Evolutionary conservation across 2,329 filamentous ascomycete genomes (phyloP).

Genomic region (Xylariaceae sp.): DNA sequence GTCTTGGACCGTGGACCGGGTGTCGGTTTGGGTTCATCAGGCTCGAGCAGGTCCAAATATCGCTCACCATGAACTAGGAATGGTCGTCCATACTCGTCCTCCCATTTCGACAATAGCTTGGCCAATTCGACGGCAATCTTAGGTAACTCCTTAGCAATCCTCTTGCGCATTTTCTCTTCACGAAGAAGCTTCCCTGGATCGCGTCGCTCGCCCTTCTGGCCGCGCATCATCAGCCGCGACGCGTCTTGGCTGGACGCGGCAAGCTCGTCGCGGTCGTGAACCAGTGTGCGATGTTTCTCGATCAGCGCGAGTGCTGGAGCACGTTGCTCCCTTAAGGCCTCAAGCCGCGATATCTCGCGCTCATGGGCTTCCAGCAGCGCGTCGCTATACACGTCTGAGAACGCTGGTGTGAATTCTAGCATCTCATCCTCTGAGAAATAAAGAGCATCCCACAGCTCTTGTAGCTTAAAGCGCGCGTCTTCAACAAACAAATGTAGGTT

Average conservation of each 20-base stretch:
- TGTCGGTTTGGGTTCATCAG: conserved; percentile 53
- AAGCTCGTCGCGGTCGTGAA: conserved; percentile 83
- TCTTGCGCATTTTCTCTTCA: conserved; percentile 98
- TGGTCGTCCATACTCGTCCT: conserved; percentile 88
- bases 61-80: conserved; percentile 91
- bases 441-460: conserved; percentile 90
- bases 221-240: conserved; percentile 85
- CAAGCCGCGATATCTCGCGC: conserved; percentile 78
- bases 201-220: conserved; percentile 87
- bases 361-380: conserved; percentile 93
- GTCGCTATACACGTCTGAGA: conserved; percentile 95
- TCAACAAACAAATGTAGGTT: conserved; percentile 96
- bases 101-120: conserved; percentile 79
- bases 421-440: conserved; percentile 98
- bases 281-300: conserved; percentile 75
- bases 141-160: conserved; percentile 91
- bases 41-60: conserved; percentile 82
- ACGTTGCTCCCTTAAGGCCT: conserved; percentile 80
- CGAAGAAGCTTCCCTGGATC: conserved; percentile 90
- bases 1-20: conserved; percentile 71
- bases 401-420: conserved; percentile 95
- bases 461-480: conserved; percentile 82
- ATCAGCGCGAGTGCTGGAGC: conserved; percentile 78
- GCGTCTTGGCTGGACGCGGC: conserved; percentile 91
- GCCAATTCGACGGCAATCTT: conserved; percentile 83